These are phyloP conservation scores for Serendipita vermifera DNA, from an alignment of 768 basidiomycete genomes.

Conservation along the genomic window DNA sequence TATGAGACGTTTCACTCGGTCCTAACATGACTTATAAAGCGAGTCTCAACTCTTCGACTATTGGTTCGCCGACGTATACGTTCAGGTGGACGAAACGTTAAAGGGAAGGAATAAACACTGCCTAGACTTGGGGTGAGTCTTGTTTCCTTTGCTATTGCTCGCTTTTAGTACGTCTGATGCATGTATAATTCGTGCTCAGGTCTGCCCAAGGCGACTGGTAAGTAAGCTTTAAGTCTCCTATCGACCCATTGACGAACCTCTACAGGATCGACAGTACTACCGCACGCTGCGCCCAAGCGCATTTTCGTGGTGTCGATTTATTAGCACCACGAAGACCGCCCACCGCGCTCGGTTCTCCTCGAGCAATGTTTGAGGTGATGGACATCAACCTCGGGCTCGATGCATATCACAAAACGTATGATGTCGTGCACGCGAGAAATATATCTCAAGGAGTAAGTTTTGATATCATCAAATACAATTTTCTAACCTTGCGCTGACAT, in stretches of 20 bases:
- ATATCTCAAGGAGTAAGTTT: neutral
- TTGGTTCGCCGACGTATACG: neutral
- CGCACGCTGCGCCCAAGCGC: neutral
- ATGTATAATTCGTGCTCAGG: no score
- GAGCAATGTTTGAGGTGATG: neutral
- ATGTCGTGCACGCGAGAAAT: conserved; percentile 7
- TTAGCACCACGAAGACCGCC: neutral
- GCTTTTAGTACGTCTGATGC: no score
- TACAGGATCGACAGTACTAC: conserved; percentile 1
- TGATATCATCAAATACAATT: neutral
- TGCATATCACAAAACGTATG: neutral
- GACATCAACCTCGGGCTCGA: neutral
- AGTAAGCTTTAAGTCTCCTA: neutral
- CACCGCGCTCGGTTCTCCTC: neutral
- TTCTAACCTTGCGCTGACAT: no score
- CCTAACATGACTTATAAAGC: no score
- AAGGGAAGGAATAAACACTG: neutral
- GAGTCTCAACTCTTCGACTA: no score
- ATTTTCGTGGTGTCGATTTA: conserved; percentile 1
- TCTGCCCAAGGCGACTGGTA: neutral
- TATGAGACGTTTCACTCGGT: no score
- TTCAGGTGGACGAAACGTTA: neutral
- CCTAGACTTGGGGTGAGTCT: neutral
- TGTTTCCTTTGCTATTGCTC: no score
- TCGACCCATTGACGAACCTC: neutral